phyloP scores from a whole-genome alignment of 2,329 filamentous ascomycete genomes.

The Colletotrichum lupini region DNA sequence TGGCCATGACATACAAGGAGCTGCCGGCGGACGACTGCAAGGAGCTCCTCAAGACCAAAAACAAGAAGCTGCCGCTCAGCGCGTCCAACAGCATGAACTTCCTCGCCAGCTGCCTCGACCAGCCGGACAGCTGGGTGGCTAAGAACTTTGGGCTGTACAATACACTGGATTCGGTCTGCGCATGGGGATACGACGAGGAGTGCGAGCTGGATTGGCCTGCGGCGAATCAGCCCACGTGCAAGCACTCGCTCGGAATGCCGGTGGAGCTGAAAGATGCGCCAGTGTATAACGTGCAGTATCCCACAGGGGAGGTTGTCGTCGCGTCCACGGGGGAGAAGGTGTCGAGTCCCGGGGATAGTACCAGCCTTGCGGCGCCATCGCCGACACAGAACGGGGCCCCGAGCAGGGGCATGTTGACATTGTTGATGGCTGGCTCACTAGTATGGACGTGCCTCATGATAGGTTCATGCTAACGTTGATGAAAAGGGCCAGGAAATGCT shows the following conservation, averaged over 20 bases:
- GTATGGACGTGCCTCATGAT: slow-evolving; percentile 18
- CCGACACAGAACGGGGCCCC: slow-evolving; percentile 22
- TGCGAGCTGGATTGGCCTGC: slow-evolving; percentile 56
- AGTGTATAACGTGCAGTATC: slow-evolving; percentile 61
- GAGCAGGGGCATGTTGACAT: neutral
- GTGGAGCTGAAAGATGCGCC: slow-evolving; percentile 48
- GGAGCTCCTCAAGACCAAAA: slow-evolving; percentile 57
- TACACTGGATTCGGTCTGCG: slow-evolving; percentile 60
- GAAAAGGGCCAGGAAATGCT: neutral
- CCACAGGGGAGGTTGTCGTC: slow-evolving; percentile 53
- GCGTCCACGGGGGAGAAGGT: slow-evolving; percentile 41
- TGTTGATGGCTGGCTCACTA: slow-evolving; percentile 16
- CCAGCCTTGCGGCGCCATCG: slow-evolving; percentile 15
- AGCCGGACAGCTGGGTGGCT: slow-evolving; percentile 56
- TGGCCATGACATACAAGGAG: slow-evolving; percentile 59
- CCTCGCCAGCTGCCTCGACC: slow-evolving; percentile 56
- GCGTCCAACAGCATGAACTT: slow-evolving; percentile 66
- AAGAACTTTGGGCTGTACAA: slow-evolving; percentile 62
- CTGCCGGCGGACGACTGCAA: slow-evolving; percentile 58
- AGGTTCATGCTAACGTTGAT: slow-evolving; percentile 12
- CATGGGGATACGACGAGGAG: slow-evolving; percentile 56
- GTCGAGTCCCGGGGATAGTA: slow-evolving; percentile 5
- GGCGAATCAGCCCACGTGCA: slow-evolving; percentile 57
- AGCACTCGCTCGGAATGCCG: slow-evolving; percentile 52
- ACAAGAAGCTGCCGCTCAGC: slow-evolving; percentile 52